Conservation (phyloP, 768 basidiomycete genomes). For the Jaapia argillacea region DNA sequence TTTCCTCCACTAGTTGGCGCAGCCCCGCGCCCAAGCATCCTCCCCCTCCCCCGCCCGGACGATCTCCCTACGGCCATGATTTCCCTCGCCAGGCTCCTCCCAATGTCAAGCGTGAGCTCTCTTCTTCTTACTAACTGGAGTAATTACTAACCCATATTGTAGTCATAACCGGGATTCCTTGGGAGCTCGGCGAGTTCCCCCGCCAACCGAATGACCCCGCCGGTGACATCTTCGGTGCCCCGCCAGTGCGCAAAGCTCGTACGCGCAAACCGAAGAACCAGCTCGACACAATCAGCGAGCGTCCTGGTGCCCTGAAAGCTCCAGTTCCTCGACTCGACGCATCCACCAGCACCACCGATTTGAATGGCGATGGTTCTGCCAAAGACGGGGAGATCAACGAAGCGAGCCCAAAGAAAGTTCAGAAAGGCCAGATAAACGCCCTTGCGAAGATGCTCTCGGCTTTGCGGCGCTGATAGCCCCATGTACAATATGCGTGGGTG, state of each 20-base stretch:
- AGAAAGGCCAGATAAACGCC: slow-evolving; percentile 84
- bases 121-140: slow-evolving; percentile 3
- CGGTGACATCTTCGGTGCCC: slow-evolving; percentile 49
- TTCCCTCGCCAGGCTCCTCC: slow-evolving; percentile 13
- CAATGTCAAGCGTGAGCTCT: slow-evolving; percentile 73
- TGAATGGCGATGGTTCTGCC: slow-evolving; percentile 29
- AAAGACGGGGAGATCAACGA: slow-evolving; percentile 27
- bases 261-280: slow-evolving; percentile 59
- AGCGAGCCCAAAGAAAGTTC: slow-evolving; percentile 60
- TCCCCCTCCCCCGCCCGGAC: slow-evolving; percentile 7
- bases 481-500: no score
- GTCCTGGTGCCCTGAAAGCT: slow-evolving; percentile 36
- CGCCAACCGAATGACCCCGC: slow-evolving; percentile 55
- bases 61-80: slow-evolving; percentile 6
- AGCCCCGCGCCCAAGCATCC: slow-evolving; percentile 32
- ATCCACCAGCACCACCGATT: slow-evolving; percentile 67
- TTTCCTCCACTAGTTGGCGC: slow-evolving; percentile 68
- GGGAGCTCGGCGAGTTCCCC: slow-evolving; percentile 62
- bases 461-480: slow-evolving; percentile 42
- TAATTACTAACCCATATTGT: slow-evolving; percentile 6
- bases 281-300: slow-evolving; percentile 71
- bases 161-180: slow-evolving; percentile 76
- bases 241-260: slow-evolving; percentile 55
- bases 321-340: slow-evolving; percentile 47
- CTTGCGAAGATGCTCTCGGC: slow-evolving; percentile 89